Evolutionary conservation across 2,329 filamentous ascomycete species (phyloP), one percentile per base, ranked within the genome.

Genomic region (Colletotrichum melonis): DNA sequence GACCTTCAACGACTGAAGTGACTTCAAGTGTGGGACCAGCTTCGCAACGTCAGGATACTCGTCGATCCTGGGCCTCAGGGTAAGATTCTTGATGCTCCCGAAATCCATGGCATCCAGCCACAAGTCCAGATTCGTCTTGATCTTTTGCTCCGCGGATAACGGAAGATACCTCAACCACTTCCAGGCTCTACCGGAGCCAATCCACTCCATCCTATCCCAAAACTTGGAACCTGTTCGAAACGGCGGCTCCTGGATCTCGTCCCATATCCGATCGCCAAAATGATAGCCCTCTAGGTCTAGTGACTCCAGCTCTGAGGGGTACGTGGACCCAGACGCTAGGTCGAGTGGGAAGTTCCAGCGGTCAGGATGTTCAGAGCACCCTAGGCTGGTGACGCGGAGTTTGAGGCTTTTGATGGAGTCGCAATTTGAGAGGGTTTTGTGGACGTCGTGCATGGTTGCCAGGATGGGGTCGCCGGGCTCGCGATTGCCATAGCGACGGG

Each of bases 101-200:
- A 74, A 72, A 3, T 72, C 68, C 68, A 74, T 67, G 19, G 63
- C 38, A 14, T 67, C 38, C 16, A 74, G 58, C 68, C 63, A 67
- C 9, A 74, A 68, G 7, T 72, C 72, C 19, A 74, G 57, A 28
- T 72, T 74, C 5, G 63, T 72, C 46, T 46, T 42, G 14, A 35
- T 32, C 28, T 64, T 74, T n/a, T 54, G 35, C 19, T 24, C 62
- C 6, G 6, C 6, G 2, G 72, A 52, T n/a, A 67, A 38, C n/a
- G 49, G 30, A 1, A 72, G 8, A 24, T 49, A 55, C 22, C 42
- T 62, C 28, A 69, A 12, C 57, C 71, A 73, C 14, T 42, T 42
- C 38, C 19, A 28, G 8, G 32, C 66, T 9, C 52, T 49, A 3
- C 71, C 71, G 5, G 42, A 46, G 7, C 16, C 26, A 3, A 60